These are phyloP conservation scores for Hepatocystis sp. DNA, from an alignment of 169 alveolate genomes.

Conservation along the genomic window DNA sequence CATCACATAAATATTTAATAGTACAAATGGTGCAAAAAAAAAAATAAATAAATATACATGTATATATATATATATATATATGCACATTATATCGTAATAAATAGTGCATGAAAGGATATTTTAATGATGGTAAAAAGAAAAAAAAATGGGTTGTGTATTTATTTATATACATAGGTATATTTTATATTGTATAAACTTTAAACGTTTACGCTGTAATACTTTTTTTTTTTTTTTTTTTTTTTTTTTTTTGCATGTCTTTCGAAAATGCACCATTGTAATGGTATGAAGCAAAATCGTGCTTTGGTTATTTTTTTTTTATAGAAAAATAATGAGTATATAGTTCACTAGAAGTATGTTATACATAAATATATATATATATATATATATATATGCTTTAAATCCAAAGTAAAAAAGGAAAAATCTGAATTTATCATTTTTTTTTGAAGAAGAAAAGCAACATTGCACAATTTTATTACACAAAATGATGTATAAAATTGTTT, in stretches of 20 bases:
- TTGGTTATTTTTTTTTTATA: neutral
- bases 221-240: neutral
- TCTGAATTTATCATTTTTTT: neutral
- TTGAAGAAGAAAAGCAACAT: neutral
- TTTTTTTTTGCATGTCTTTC: neutral
- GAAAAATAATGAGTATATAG: neutral
- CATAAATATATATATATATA: neutral
- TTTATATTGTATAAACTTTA: neutral
- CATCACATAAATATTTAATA: too few species aligned
- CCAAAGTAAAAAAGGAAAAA: too few species aligned
- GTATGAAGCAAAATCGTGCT: conserved; percentile 1
- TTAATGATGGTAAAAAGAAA: too few species aligned
- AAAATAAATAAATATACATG: too few species aligned
- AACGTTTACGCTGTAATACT: neutral
- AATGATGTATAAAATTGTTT: too few species aligned
- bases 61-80: too few species aligned
- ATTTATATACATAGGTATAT: too few species aligned
- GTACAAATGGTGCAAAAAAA: too few species aligned
- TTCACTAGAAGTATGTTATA: neutral
- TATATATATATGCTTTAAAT: neutral
- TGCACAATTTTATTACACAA: neutral
- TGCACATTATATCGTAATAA: too few species aligned
- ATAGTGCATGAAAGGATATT: too few species aligned
- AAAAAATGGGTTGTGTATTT: too few species aligned
- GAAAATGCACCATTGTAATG: neutral